These are phyloP conservation scores for Neurospora tetrasperma DNA, from an alignment of 495 filamentous ascomycete genomes.

Conservation along the genomic window DNA sequence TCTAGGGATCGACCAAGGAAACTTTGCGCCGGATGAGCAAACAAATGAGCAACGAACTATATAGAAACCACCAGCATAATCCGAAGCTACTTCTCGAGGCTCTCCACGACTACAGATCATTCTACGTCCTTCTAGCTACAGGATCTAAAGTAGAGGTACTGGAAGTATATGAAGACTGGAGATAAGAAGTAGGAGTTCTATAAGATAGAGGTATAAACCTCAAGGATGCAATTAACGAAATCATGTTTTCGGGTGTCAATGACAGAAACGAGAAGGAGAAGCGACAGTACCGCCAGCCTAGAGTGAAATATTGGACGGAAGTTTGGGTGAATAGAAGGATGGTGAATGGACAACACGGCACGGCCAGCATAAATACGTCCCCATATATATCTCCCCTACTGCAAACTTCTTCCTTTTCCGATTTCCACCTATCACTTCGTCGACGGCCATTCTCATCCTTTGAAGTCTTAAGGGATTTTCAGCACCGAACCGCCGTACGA, in stretches of 20 bases:
- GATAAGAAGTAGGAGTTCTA: too few relatives aligned
- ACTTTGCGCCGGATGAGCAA: neutral
- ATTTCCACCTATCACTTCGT: neutral
- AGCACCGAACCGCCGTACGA: neutral
- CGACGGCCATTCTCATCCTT: neutral
- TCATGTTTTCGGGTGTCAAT: too few relatives aligned
- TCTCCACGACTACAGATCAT: neutral
- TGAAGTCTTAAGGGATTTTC: neutral
- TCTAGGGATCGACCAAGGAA: neutral
- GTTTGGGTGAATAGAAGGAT: too few relatives aligned
- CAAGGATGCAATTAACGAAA: too few relatives aligned
- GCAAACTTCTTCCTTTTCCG: neutral
- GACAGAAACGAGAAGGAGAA: too few relatives aligned
- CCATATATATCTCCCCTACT: neutral
- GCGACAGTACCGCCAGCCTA: too few relatives aligned
- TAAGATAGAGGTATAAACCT: too few relatives aligned
- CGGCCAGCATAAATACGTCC: neutral
- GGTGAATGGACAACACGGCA: neutral
- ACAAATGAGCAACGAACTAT: neutral
- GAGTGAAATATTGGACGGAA: neutral
- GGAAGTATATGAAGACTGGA: too few relatives aligned
- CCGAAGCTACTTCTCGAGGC: neutral
- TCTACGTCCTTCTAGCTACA: neutral
- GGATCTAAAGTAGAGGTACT: too few relatives aligned
- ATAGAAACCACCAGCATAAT: neutral